Percentiles rank a stretch among this genome's conserved stretches.
phyloP scores from a whole-genome alignment of 768 basidiomycete genomes.

The Hemileccinum impolitum region DNA sequence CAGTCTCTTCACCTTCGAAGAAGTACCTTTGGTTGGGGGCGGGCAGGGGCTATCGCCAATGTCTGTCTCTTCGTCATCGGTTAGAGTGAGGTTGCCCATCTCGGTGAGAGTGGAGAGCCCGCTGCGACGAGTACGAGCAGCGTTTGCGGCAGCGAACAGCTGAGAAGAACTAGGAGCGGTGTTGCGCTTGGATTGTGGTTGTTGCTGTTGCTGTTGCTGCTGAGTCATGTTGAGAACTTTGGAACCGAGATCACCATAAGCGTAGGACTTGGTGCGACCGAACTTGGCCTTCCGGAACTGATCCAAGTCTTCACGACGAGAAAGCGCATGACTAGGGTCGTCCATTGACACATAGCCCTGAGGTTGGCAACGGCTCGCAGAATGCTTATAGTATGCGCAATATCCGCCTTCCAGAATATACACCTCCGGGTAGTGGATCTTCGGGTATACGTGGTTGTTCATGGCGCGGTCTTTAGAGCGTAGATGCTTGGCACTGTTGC shows the following conservation, averaged over 20 bases:
- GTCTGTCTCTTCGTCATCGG: conserved; percentile 76
- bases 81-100: conserved; percentile 56
- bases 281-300: conserved; percentile 89
- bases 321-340: conserved; percentile 77
- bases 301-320: conserved; percentile 83
- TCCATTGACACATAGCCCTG: conserved; percentile 91
- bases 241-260: conserved; percentile 74
- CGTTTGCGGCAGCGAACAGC: conserved; percentile 68
- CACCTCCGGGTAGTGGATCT: conserved; percentile 92
- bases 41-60: conserved; percentile 88
- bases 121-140: conserved; percentile 61
- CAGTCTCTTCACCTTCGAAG: conserved; percentile 57
- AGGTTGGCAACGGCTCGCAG: conserved; percentile 71
- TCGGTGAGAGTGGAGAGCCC: conserved; percentile 64
- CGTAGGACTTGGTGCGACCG: conserved; percentile 86
- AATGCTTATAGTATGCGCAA: conserved; percentile 76
- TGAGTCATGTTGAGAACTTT: conserved; percentile 36
- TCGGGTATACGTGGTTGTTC: conserved; percentile 89
- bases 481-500: conserved; percentile 81
- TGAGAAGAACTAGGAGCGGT: conserved; percentile 58
- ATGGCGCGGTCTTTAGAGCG: conserved; percentile 85
- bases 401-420: conserved; percentile 98
- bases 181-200: conserved; percentile 56
- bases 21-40: conserved; percentile 58
- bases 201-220: conserved; percentile 38